Base-by-base conservation (phyloP, 2,329 filamentous ascomycete species). In the Trichoderma atrobrunneum region DNA sequence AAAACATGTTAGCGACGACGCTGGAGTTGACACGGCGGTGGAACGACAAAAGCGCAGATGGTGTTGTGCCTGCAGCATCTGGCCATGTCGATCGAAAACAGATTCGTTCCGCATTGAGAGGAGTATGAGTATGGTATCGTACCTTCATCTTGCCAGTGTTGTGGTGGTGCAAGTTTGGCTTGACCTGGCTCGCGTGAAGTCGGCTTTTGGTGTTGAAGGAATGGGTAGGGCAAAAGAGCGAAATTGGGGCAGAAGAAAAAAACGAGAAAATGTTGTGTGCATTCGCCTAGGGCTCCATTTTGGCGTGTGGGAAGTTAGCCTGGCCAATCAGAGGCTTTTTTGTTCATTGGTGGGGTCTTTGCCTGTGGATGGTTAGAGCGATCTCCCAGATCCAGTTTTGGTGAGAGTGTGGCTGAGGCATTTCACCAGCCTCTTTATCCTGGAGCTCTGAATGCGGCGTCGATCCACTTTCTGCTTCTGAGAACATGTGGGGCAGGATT, bases 121-220 rank as follows among this genome's bases (percentile, higher is more conserved):
- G 18, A 21, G 32, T 3, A 21, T 43, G 5, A 24, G 24, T 12
- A 26, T 48, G 43, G 48, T 18, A 57, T 72, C 82, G 73, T 83
- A 85, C 83, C 83, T 85, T 85, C 83, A 85, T 85, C 78, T 83
- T 85, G 83, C 82, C 82, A 81, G 83, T 80, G 66, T 79, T 80
- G 81, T 81, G 79, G 78, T 82, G 82, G 81, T 83, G 80, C 82
- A 83, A 83, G 80, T 81, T 80, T 82, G 78, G 80, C 81, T 83
- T 82, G 82, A 82, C 81, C 81, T 81, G 82, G 79, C 78, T 76
- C 76, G 75, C 75, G 74, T 80, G 79, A 81, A 81, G 81, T 69
- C 61, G 72, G 70, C 69, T 69, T 69, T 64, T 81, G 78, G 79
- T 78, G 79, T 76, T 77, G 77, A 75, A 78, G 77, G 56, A 77